Evolutionary conservation across 192 early-diverging fungal genomes (phyloP).

Genomic region (Coemansia javaensis): DNA sequence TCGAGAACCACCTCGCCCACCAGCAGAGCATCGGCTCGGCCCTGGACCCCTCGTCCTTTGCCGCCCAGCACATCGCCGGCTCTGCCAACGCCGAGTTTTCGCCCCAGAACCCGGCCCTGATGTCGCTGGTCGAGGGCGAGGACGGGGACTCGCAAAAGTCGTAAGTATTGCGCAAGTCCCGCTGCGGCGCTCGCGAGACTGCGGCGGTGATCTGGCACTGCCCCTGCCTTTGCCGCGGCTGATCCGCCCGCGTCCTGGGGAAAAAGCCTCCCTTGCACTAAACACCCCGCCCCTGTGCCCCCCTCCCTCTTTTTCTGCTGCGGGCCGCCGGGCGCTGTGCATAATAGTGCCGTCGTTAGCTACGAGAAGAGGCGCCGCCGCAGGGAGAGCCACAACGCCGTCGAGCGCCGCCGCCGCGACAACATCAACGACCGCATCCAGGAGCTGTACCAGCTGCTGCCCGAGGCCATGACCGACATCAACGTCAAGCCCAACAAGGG

Average conservation of each 20-base stretch:
- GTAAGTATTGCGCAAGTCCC: no score
- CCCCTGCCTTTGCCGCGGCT: no score
- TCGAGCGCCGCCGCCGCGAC: constrained; percentile 91
- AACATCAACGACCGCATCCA: constrained; percentile 99
- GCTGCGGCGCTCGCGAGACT: no score
- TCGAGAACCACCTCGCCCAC: constrained; percentile 48
- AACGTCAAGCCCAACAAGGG: constrained; percentile 95
- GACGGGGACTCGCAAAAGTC: constrained; percentile 33
- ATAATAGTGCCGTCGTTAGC: constrained; percentile 33
- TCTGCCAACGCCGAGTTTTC: constrained; percentile 40
- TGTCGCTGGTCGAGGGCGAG: constrained; percentile 44
- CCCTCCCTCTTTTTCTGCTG: not conserved
- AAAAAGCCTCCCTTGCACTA: no score
- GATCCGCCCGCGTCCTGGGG: no score
- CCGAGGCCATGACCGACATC: constrained; percentile 67
- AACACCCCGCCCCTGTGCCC: not conserved
- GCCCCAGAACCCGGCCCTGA: constrained; percentile 43
- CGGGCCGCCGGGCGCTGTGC: no score
- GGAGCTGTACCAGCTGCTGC: constrained; percentile 80
- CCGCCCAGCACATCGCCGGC: constrained; percentile 27
- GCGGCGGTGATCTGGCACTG: no score
- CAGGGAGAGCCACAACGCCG: constrained; percentile 96
- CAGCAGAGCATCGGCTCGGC: constrained; percentile 53
- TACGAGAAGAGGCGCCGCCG: constrained; percentile 87
- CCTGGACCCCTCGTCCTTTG: constrained; percentile 49